A percentile compares a stretch with the other conserved stretches of the same genome.
phyloP scores from a whole-genome alignment of 1,139 yeast species.

The Candida gigantensis region DNA sequence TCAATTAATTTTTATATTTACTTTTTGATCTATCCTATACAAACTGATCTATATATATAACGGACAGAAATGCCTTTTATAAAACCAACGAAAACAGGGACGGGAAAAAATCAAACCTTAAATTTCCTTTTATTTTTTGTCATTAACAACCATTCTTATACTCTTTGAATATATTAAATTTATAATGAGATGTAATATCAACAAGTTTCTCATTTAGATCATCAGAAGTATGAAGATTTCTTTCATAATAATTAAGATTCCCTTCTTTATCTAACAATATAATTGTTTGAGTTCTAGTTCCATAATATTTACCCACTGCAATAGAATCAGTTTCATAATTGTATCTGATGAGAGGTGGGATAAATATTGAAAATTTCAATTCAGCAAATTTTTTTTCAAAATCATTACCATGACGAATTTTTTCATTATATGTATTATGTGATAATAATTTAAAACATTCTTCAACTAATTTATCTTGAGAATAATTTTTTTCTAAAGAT shows the following conservation, averaged over 20 bases:
- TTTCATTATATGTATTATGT: constrained; percentile 39
- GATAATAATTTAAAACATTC: constrained; percentile 58
- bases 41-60: too few species aligned
- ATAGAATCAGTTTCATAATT: constrained; percentile 7
- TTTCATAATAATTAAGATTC: constrained; percentile 39
- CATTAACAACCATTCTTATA: constrained; percentile 5
- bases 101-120: too few species aligned
- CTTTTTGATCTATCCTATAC: too few species aligned
- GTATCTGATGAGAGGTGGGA: constrained; percentile 57
- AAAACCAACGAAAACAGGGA: too few species aligned
- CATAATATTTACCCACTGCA: constrained; percentile 59
- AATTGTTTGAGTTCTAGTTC: constrained; percentile 89
- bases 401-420: constrained; percentile 22
- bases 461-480: constrained; percentile 48
- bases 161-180: constrained; percentile 12
- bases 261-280: constrained; percentile 59
- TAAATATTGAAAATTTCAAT: constrained; percentile 63
- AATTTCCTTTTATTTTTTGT: constrained; percentile 1
- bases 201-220: constrained; percentile 13
- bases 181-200: constrained; percentile 14
- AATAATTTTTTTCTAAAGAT: constrained; percentile 22
- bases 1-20: too few species aligned
- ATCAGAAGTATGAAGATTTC: constrained; percentile 35
- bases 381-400: constrained; percentile 38
- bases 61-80: too few species aligned